A percentile compares a stretch with the other conserved stretches of the same genome.
Conservation (phyloP, 2,329 filamentous ascomycete species). For the Aspergillus ochraceoroseus region DNA sequence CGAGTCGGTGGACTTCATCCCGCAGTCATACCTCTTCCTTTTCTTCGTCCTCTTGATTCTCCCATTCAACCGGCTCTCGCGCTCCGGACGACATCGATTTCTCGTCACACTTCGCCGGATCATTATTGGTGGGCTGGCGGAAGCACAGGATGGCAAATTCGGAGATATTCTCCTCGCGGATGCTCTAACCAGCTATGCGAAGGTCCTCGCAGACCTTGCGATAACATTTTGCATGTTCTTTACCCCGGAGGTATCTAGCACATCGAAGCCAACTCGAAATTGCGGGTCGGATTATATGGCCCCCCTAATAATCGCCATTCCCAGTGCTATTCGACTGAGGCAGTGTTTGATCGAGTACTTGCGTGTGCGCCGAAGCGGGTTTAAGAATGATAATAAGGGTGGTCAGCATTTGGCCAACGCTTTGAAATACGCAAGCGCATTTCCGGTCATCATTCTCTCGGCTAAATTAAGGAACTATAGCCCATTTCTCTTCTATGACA, state of each 20-base stretch:
- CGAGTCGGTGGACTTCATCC: slow-evolving; percentile 75
- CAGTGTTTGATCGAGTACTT: slow-evolving; percentile 88
- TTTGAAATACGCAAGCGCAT: slow-evolving; percentile 87
- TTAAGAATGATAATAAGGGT: slow-evolving; percentile 59
- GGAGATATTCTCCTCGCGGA: slow-evolving; percentile 91
- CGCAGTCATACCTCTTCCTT: slow-evolving; percentile 73
- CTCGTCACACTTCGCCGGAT: slow-evolving; percentile 72
- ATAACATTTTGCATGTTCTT: slow-evolving; percentile 91
- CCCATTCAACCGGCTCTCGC: slow-evolving; percentile 64
- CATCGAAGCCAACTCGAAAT: slow-evolving; percentile 70
- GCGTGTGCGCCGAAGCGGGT: slow-evolving; percentile 58
- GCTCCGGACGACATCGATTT: slow-evolving; percentile 68
- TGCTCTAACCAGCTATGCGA: slow-evolving; percentile 90
- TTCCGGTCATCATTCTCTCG: slow-evolving; percentile 80
- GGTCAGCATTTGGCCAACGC: slow-evolving; percentile 90
- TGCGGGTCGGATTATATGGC: slow-evolving; percentile 77
- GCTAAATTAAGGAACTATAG: slow-evolving; percentile 65
- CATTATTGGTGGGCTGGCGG: slow-evolving; percentile 77
- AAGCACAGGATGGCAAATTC: slow-evolving; percentile 84
- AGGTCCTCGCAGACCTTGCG: slow-evolving; percentile 84
- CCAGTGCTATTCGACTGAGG: slow-evolving; percentile 77
- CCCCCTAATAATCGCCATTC: slow-evolving; percentile 76
- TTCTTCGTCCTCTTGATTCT: slow-evolving; percentile 67
- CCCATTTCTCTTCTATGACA: slow-evolving; percentile 46
- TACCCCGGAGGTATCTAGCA: slow-evolving; percentile 64